Evolutionary conservation across 352 stramenopile species (phyloP).

Genomic region (Globisporangium takayamanum): DNA sequence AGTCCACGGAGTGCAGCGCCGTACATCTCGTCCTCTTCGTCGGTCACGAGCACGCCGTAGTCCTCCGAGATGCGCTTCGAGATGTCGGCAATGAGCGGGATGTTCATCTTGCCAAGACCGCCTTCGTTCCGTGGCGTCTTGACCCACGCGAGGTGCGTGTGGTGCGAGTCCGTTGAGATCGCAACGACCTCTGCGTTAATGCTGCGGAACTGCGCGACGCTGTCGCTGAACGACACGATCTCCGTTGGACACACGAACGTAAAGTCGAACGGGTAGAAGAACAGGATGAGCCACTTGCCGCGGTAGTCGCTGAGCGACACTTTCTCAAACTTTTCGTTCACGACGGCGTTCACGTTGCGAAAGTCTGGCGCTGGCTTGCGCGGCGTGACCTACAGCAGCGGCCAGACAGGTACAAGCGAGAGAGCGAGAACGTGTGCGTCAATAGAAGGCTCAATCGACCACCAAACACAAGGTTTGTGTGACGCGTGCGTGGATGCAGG

Average conservation of each 20-base stretch:
- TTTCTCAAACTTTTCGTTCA: constrained; percentile 78
- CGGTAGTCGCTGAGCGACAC: constrained; percentile 69
- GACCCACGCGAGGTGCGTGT: constrained; percentile 81
- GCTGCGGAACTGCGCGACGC: constrained; percentile 54
- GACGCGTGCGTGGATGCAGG: neutral
- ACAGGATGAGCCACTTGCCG: constrained; percentile 78
- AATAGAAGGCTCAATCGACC: neutral
- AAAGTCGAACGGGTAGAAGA: constrained; percentile 88
- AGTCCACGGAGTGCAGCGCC: constrained; percentile 66
- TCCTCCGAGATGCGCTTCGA: constrained; percentile 82
- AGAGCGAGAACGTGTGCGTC: neutral
- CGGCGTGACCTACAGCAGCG: constrained; percentile 38
- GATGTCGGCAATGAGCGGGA: constrained; percentile 73
- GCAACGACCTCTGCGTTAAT: constrained; percentile 76
- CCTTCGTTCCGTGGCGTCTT: constrained; percentile 74
- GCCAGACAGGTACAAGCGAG: neutral
- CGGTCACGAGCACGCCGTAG: constrained; percentile 81
- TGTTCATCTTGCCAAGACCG: constrained; percentile 79
- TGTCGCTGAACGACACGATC: constrained; percentile 81
- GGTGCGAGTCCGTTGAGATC: constrained; percentile 81
- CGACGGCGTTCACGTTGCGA: constrained; percentile 68
- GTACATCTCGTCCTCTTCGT: constrained; percentile 76
- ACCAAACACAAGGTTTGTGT: no score
- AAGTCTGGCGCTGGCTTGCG: constrained; percentile 68
- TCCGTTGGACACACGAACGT: constrained; percentile 85